Percentiles rank a stretch among this genome's conserved stretches.
These are phyloP conservation scores for Auricularia sp. DNA, from an alignment of 768 basidiomycete genomes.

Conservation along the genomic window DNA sequence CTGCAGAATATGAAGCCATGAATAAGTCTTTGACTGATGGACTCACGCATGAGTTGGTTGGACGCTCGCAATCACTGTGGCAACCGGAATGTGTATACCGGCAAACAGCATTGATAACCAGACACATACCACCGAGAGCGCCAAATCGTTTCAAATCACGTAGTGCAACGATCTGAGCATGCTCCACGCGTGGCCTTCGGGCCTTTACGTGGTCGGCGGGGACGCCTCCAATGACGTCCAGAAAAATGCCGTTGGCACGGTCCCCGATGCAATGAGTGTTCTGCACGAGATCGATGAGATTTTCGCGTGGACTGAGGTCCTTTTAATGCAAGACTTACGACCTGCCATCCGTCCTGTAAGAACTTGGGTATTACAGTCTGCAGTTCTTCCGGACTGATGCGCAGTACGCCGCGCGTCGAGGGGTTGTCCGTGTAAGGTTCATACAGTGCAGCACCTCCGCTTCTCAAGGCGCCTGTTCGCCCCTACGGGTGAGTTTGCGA, in stretches of 20 bases:
- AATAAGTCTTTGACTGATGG: not conserved
- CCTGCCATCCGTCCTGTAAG: conserved; percentile 9
- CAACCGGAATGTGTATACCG: not conserved
- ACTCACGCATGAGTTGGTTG: conserved; percentile 86
- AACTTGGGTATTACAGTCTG: conserved; percentile 6
- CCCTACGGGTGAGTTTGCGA: conserved; percentile 4
- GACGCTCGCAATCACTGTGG: conserved; percentile 78
- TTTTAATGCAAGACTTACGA: not conserved
- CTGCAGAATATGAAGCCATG: conserved; percentile 24
- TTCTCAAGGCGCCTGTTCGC: conserved; percentile 68
- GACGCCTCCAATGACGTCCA: conserved; percentile 73
- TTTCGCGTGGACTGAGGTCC: too few species aligned
- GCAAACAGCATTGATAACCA: conserved; percentile 1
- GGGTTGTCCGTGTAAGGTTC: conserved; percentile 40
- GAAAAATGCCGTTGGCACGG: conserved; percentile 69
- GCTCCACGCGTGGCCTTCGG: conserved; percentile 77
- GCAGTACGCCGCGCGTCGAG: conserved; percentile 6
- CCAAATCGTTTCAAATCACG: conserved; percentile 63
- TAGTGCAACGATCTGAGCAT: conserved; percentile 76
- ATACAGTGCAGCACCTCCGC: conserved; percentile 83
- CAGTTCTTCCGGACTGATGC: conserved; percentile 5
- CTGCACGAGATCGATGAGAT: conserved; percentile 28
- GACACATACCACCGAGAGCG: conserved; percentile 56
- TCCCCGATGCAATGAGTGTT: conserved; percentile 88
- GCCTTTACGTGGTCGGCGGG: conserved; percentile 47